Base-by-base conservation (phyloP, 371 early-diverging fungal species). In the Chytridiales sp. region DNA sequence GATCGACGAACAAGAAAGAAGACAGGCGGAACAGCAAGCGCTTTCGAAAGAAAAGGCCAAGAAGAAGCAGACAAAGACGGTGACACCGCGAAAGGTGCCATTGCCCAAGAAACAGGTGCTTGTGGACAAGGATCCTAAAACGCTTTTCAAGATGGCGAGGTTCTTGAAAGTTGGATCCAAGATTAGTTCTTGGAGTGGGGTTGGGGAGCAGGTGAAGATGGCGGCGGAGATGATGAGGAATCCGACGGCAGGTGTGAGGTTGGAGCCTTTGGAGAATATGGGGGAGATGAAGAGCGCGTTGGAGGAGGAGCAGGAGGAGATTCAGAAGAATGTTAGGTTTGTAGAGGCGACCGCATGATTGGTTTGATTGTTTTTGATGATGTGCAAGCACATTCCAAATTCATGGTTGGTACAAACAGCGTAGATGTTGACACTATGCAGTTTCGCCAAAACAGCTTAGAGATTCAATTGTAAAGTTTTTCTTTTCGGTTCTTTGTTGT, bases 71-170 rank as follows among this genome's bases (percentile, higher is more conserved):
- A 49, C 56, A 29, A 60, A 52, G 48, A 61, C 51, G 2, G 66
- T 54, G n/a, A 56, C 56, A 6, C 56, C 62, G 27, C 24, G 26
- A 21, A 34, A 59, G 54, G 40, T 43, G 38, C n/a, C 47, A 43
- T 51, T 52, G 26, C 61, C 62, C 43, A 66, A 68, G 58, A 53
- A 64, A 26, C 4, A 47, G 1, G 49, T 54, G 3, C 49, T 62
- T 34, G 47, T 61, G n/a, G 72, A 72, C 41, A 68, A 72, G 51
- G 73, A 80, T 64, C 69, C 72, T 3, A 57, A 60, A 11, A 62
- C 61, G 9, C 64, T 80, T 15, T 80, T 77, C 72, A 80, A 80
- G 62, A 72, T 80, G 67, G 52, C 66, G n/a, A 68, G 70, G 58
- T 80, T 80, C 56, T 47, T 53, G 44, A 64, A 70, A 19, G 66